Conservation (phyloP, 805 yeast species). For the Cyberlindnera bimundalis region DNA sequence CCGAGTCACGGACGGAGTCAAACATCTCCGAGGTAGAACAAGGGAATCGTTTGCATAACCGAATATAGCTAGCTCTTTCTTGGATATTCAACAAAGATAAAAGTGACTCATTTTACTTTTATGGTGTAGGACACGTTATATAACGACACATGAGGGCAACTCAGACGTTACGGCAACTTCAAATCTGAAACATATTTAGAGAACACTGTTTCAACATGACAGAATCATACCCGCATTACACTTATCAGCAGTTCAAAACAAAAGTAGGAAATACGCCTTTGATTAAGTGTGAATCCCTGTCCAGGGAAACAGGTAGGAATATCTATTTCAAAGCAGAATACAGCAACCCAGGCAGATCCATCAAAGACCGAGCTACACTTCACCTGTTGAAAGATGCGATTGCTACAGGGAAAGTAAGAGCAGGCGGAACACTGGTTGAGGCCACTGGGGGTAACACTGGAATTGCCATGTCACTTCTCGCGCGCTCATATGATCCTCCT, state of each 20-base stretch:
- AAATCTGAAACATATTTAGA: too few species aligned
- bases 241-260: slow-evolving; percentile 14
- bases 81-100: too few species aligned
- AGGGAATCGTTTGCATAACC: too few species aligned
- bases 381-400: slow-evolving; percentile 64
- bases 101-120: too few species aligned
- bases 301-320: slow-evolving; percentile 64
- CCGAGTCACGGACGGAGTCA: too few species aligned
- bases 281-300: slow-evolving; percentile 58
- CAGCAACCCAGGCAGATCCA: slow-evolving; percentile 77
- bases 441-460: slow-evolving; percentile 90
- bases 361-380: slow-evolving; percentile 77
- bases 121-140: too few species aligned
- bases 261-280: slow-evolving; percentile 69
- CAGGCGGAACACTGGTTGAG: slow-evolving; percentile 61
- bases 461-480: slow-evolving; percentile 69
- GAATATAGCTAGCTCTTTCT: too few species aligned
- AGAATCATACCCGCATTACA: neutral
- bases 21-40: too few species aligned
- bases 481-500: slow-evolving; percentile 31
- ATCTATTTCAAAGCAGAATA: slow-evolving; percentile 72
- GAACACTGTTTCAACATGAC: too few species aligned
- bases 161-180: too few species aligned
- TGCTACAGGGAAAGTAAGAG: slow-evolving; percentile 12
- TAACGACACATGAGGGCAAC: too few species aligned